These are phyloP conservation scores for Rubroboletus pulcherrimus DNA, from an alignment of 768 basidiomycete species.

Conservation along the genomic window DNA sequence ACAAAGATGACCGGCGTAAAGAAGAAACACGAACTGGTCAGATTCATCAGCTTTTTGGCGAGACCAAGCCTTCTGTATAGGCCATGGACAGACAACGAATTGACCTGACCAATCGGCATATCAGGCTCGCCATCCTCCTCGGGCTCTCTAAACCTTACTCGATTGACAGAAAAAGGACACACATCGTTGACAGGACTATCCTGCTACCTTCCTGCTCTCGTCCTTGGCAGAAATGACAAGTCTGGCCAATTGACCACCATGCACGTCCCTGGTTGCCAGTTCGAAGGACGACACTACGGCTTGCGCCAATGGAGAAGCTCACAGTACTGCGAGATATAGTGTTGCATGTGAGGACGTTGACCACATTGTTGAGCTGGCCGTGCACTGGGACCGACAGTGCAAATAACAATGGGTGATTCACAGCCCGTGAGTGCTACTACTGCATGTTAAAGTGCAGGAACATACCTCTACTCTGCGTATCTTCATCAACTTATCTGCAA, in stretches of 20 bases:
- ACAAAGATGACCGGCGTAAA: not conserved
- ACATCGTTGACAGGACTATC: slow-evolving; percentile 60
- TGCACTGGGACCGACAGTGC: not conserved
- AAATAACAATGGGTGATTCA: not conserved
- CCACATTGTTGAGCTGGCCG: slow-evolving; percentile 42
- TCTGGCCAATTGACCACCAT: slow-evolving; percentile 50
- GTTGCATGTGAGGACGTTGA: slow-evolving; percentile 49
- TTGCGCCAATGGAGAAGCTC: slow-evolving; percentile 1
- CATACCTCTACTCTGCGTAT: slow-evolving; percentile 30
- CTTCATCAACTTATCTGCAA: no score
- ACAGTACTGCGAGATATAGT: slow-evolving; percentile 37
- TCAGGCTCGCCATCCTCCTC: slow-evolving; percentile 9
- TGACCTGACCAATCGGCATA: slow-evolving; percentile 24
- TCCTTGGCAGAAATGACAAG: slow-evolving; percentile 51
- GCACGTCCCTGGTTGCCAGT: slow-evolving; percentile 38
- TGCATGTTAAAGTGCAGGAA: not conserved
- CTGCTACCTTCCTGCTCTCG: slow-evolving; percentile 45
- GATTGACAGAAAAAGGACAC: slow-evolving; percentile 11
- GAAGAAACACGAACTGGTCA: slow-evolving; percentile 19
- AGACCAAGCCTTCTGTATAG: slow-evolving; percentile 29
- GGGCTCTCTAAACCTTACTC: slow-evolving; percentile 21
- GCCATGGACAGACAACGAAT: slow-evolving; percentile 27
- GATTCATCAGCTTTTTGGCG: slow-evolving; percentile 25
- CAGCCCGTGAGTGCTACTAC: not conserved
- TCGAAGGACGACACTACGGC: not conserved